A percentile compares a stretch with the other conserved stretches of the same genome.
Conservation (phyloP, 2,329 filamentous ascomycete genomes). For the Coleophoma eucalyptorum region DNA sequence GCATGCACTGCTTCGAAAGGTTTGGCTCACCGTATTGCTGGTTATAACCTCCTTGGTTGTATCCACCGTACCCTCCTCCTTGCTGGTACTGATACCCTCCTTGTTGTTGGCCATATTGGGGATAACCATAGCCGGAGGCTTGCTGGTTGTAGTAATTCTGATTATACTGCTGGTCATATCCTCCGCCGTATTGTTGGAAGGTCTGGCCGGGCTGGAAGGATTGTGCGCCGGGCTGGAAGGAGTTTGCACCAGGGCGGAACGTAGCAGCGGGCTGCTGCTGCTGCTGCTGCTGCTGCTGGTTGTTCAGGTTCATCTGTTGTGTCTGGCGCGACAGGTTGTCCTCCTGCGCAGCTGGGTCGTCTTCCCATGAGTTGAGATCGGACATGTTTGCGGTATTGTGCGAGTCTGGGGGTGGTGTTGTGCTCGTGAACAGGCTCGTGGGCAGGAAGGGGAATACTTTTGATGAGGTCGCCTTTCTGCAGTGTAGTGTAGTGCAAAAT, state of each 20-base stretch:
- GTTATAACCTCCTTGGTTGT: conserved; percentile 24
- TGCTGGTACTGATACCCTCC: conserved; percentile 46
- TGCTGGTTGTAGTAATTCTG: conserved; percentile 47
- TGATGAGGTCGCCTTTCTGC: too few relatives aligned
- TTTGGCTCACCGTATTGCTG: conserved; percentile 33
- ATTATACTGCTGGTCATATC: conserved; percentile 53
- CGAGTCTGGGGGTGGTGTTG: not conserved
- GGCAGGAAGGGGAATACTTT: too few relatives aligned
- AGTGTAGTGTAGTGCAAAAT: not conserved
- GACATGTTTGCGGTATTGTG: conserved; percentile 56
- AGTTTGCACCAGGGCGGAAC: conserved; percentile 65
- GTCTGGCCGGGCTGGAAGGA: conserved; percentile 70
- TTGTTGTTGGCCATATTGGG: conserved; percentile 46
- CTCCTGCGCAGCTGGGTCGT: conserved; percentile 75
- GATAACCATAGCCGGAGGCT: conserved; percentile 51
- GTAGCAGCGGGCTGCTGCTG: conserved; percentile 36
- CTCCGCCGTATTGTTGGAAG: conserved; percentile 55
- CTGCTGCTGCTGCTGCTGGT: conserved; percentile 36
- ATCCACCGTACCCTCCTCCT: conserved; percentile 35
- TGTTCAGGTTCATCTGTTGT: conserved; percentile 72
- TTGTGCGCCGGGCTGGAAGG: conserved; percentile 70
- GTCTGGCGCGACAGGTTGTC: conserved; percentile 73
- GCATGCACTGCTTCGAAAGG: not conserved
- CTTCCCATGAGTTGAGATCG: conserved; percentile 93
- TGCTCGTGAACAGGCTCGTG: too few relatives aligned